A percentile compares a stretch with the other conserved stretches of the same genome.
Evolutionary conservation across 352 stramenopile genomes (phyloP).

Genomic region (Phytophthora ohioensis): DNA sequence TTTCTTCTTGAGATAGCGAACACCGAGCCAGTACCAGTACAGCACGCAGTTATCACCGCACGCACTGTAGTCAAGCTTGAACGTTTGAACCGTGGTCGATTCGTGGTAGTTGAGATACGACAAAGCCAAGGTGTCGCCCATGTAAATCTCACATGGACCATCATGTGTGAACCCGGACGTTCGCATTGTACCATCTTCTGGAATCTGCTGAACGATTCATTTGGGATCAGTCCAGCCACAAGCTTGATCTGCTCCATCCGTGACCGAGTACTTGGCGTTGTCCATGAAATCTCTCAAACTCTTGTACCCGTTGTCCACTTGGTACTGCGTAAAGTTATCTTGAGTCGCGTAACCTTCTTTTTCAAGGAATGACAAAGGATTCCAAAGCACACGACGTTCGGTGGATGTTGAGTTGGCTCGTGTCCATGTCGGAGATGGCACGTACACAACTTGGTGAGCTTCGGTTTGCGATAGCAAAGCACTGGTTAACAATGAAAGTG

Average conservation of each 20-base stretch:
- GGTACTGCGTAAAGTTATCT: constrained; percentile 48
- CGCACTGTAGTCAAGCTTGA: constrained; percentile 38
- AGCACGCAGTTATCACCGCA: constrained; percentile 43
- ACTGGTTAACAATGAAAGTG: constrained; percentile 9
- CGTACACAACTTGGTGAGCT: constrained; percentile 48
- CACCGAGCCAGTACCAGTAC: constrained; percentile 50
- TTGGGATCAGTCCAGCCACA: constrained; percentile 38
- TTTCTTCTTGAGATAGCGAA: constrained; percentile 38
- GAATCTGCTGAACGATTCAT: constrained; percentile 44
- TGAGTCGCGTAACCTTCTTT: constrained; percentile 47
- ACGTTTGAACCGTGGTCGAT: constrained; percentile 37
- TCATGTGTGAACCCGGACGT: constrained; percentile 61
- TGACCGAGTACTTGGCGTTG: constrained; percentile 35
- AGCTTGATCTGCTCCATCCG: constrained; percentile 36
- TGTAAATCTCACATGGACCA: constrained; percentile 51
- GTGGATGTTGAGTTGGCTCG: constrained; percentile 30
- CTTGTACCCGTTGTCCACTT: constrained; percentile 44
- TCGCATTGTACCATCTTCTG: constrained; percentile 36
- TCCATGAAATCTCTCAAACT: constrained; percentile 56
- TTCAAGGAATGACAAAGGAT: constrained; percentile 56
- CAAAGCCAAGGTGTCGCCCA: constrained; percentile 41
- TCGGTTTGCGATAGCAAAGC: constrained; percentile 16
- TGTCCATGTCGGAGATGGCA: constrained; percentile 46
- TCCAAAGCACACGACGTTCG: constrained; percentile 39
- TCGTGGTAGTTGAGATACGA: constrained; percentile 42